Conservation (phyloP, 352 stramenopile species). For the Globisporangium polare region DNA sequence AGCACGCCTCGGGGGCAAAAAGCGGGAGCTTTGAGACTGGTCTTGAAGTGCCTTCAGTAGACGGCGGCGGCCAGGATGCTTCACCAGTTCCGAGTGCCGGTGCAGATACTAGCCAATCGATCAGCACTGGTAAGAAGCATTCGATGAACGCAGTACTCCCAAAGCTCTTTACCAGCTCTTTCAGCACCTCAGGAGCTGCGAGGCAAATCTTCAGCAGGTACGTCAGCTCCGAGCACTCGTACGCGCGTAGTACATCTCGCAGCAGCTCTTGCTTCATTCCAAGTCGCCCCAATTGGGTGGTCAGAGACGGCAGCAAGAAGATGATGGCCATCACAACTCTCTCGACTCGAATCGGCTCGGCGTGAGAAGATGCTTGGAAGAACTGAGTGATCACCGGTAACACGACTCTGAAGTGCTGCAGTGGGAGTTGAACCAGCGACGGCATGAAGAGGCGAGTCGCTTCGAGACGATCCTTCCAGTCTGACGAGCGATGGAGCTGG, state of each 20-base stretch:
- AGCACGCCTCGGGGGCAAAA: conserved; percentile 42
- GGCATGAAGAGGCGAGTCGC: conserved; percentile 27
- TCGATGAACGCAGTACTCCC: conserved; percentile 40
- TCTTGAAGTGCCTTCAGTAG: conserved; percentile 12
- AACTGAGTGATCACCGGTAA: conserved; percentile 52
- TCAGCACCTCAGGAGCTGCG: conserved; percentile 42
- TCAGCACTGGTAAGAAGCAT: conserved; percentile 52
- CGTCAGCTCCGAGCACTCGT: conserved; percentile 47
- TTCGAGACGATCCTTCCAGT: conserved; percentile 47
- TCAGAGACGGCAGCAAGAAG: conserved; percentile 49
- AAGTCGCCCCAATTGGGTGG: conserved; percentile 33
- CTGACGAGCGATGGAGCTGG: conserved; percentile 25
- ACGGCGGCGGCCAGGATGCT: neutral
- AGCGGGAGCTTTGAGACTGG: conserved; percentile 15
- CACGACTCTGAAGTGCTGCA: conserved; percentile 38
- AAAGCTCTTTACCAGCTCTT: conserved; percentile 41
- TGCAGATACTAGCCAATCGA: conserved; percentile 59
- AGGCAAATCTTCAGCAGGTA: conserved; percentile 40
- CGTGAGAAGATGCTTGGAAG: conserved; percentile 42
- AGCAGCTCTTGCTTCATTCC: conserved; percentile 30
- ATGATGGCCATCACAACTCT: conserved; percentile 50
- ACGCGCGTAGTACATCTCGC: conserved; percentile 45
- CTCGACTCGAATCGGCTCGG: conserved; percentile 35
- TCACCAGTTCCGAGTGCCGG: neutral
- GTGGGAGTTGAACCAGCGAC: conserved; percentile 34